These are phyloP conservation scores for Aureobasidium sp. DNA, from an alignment of 2,329 filamentous ascomycete species.

Conservation along the genomic window DNA sequence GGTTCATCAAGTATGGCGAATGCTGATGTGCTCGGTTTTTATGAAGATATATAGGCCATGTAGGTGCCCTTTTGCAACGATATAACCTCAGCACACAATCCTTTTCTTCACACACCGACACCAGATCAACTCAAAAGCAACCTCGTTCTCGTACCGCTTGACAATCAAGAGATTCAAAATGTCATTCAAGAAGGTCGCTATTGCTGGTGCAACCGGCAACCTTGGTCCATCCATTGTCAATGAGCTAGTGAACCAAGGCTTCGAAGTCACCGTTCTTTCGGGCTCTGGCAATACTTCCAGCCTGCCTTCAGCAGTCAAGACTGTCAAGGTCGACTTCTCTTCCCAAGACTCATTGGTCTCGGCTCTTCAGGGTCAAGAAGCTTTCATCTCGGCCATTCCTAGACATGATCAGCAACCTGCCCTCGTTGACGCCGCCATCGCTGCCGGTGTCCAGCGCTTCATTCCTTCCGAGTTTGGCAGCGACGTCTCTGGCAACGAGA, in stretches of 20 bases:
- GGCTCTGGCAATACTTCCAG: conserved; percentile 25
- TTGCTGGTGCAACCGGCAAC: conserved; percentile 31
- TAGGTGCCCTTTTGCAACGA: not conserved
- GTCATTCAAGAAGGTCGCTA: conserved; percentile 5
- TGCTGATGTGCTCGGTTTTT: not conserved
- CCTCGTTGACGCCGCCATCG: conserved; percentile 35
- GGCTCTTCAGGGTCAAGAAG: conserved; percentile 32
- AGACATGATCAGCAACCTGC: conserved; percentile 24
- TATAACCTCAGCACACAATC: not conserved
- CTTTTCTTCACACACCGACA: not conserved
- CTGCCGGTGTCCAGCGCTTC: conserved; percentile 35
- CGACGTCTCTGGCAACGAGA: conserved; percentile 29
- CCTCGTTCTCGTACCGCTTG: not conserved
- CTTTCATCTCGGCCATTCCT: conserved; percentile 32
- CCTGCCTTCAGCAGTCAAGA: conserved; percentile 25
- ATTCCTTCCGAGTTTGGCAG: conserved; percentile 38
- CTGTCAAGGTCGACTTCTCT: conserved; percentile 27
- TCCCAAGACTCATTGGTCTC: conserved; percentile 28
- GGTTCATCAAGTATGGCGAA: not conserved
- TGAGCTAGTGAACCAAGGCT: conserved; percentile 33
- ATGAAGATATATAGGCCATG: not conserved
- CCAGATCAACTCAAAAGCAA: not conserved
- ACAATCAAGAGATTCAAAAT: not conserved
- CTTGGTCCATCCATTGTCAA: conserved; percentile 37
- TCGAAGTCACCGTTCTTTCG: conserved; percentile 30